Base-by-base conservation (phyloP, 2,329 filamentous ascomycete species). In the Aspergillus tubingensis region DNA sequence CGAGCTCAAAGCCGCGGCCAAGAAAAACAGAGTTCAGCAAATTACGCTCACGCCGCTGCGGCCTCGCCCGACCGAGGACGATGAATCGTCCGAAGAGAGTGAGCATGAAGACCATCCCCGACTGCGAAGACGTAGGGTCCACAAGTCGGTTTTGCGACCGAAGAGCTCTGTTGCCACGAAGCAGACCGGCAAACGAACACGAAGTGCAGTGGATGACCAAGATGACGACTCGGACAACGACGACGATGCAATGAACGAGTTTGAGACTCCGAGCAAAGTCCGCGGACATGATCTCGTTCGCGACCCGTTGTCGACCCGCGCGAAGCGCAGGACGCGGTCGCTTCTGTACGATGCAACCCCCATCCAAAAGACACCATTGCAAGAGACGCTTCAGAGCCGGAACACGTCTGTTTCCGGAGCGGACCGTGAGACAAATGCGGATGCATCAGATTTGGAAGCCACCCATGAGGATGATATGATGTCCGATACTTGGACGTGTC, bases 101-200 rank as follows among this genome's bases (percentile, higher is more conserved):
- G 69, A 74, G 6, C 62, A 65, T 11, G 65, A 70, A 38, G 68
- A 69, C 50, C 60, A 69, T 25, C 64, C 68, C 36, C 65, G 65
- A 47, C 62, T 60, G 13, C 63, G 68, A 53, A 68, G 68, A 60
- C 67, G 71, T 32, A 68, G 75, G 57, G 71, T 73, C 36, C 73
- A 74, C 57, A 80, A 79, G 65, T 81, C 79, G 2, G 75, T 81
- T 3, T 70, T 81, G 11, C 77, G 79, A 6, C 79, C 79, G 1
- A 80, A 78, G 55, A 72, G 68, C 55, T 69, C 73, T 3, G 65
- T 76, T 17, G 79, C 79, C 10, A 70, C 72, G 2, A 79, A 78
- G 60, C 69, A 74, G 47, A 75, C 74, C 21, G 77, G 77, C 41
- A 80, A 80, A 63, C 74, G 77, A 41, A 76, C 76, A 21, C 69